Base-by-base conservation (phyloP, 1,139 yeast species). In the Candida sanyaensis region DNA sequence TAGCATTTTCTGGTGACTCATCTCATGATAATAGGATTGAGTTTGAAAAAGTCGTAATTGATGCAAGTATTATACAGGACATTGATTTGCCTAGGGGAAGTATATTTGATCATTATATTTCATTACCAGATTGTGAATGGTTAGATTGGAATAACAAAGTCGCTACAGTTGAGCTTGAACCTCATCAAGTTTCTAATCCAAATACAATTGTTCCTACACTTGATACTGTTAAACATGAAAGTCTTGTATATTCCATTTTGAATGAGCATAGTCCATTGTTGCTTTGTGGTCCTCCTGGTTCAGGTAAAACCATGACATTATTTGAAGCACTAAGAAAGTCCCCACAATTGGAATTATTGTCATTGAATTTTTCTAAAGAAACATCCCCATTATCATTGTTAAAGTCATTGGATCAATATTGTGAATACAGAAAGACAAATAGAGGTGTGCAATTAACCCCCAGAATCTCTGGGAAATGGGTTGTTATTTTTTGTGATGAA, bases 251-350 rank as follows among this genome's bases (percentile, higher is more conserved):
- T 53, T 72, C 84, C 0, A 65, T 88, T 5, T 60, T 92, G 37
- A 72, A 74, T 36, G 81, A 82, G 41, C 86, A 80, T 49, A 69
- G 71, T 42, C 82, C 96, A 0, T 64, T 90, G 24, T 71, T 93
- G 30, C 72, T 93, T 31, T 91, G 97, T 68, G 99, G 99, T 5
- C 98, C 98, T 0, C 98, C 99, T 0, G 99, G 99, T 3, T 87
- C 97, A 0, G 99, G 99, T 53, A 93, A 93, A 62, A 92, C 98
- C 0, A 92, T 92, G 98, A 84, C 93, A 0, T 67, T 93, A 28
- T 77, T 88, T 55, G 83, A 86, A 46, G 84, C 91, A 0, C 65
- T 93, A 41, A 71, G 88, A 43, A 76, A 75, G 47, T 74, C 86
- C 0, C 78, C 84, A 0, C 72, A 76, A 27, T 70, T 83, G 50